phyloP scores from a whole-genome alignment of 495 filamentous ascomycete genomes.

The Penicillium steckii region DNA sequence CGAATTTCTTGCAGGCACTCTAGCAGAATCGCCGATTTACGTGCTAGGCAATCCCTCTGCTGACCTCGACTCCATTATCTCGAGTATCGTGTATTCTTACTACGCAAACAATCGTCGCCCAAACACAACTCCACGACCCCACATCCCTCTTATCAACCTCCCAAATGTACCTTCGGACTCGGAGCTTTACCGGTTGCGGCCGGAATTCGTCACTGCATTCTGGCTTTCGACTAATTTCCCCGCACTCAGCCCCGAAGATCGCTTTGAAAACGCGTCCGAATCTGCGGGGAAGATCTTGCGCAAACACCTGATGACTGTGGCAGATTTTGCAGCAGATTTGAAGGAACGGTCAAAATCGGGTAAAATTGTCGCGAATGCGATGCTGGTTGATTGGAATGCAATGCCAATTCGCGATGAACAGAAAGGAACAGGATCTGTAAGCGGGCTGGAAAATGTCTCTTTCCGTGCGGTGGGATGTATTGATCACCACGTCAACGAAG shows the following conservation, averaged over 20 bases:
- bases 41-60: slow-evolving; percentile 48
- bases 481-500: slow-evolving; percentile 90
- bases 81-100: slow-evolving; percentile 82
- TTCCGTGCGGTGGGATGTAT: slow-evolving; percentile 69
- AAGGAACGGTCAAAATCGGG: slow-evolving; percentile 1
- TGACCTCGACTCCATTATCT: slow-evolving; percentile 93
- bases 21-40: slow-evolving; percentile 38
- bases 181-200: slow-evolving; percentile 58
- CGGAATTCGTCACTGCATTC: slow-evolving; percentile 64
- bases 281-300: slow-evolving; percentile 36
- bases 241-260: slow-evolving; percentile 16
- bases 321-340: slow-evolving; percentile 33
- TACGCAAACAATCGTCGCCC: slow-evolving; percentile 53
- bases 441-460: slow-evolving; percentile 36
- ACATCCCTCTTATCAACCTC: slow-evolving; percentile 81
- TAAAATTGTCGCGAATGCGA: slow-evolving; percentile 34
- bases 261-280: slow-evolving; percentile 29
- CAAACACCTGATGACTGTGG: slow-evolving; percentile 41
- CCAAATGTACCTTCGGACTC: slow-evolving; percentile 59
- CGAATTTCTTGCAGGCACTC: slow-evolving; percentile 29
- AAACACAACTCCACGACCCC: slow-evolving; percentile 49
- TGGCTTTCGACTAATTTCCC: slow-evolving; percentile 38
- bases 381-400: slow-evolving; percentile 90
- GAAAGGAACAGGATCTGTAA: slow-evolving; percentile 28
- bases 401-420: slow-evolving; percentile 49